A percentile compares a stretch with the other conserved stretches of the same genome.
These are phyloP conservation scores for Vitis cinerea DNA, from an alignment of 164 flowering plant species.

Conservation along the genomic window DNA sequence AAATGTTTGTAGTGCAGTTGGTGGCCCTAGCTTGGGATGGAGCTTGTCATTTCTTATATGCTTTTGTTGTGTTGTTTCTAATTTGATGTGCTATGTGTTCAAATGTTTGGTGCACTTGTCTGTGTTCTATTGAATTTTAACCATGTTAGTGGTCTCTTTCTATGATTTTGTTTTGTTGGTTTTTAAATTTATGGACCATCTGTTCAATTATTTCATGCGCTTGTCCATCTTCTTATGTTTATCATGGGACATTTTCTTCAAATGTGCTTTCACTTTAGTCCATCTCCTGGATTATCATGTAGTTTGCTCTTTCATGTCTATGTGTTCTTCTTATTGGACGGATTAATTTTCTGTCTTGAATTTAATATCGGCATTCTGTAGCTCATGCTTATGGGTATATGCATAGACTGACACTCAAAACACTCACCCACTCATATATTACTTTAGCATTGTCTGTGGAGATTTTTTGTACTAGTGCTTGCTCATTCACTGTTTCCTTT, in stretches of 20 bases:
- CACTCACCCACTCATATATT: not conserved
- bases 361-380: too few relatives aligned
- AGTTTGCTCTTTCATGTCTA: not conserved
- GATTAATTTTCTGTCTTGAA: not conserved
- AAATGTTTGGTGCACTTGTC: not conserved
- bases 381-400: too few relatives aligned
- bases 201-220: not conserved
- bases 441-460: not conserved
- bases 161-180: too few relatives aligned
- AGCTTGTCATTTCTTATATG: not conserved
- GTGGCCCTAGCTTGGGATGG: not conserved
- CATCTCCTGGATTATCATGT: not conserved
- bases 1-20: not conserved
- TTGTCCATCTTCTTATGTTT: not conserved
- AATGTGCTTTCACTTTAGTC: not conserved
- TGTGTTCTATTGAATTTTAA: not conserved
- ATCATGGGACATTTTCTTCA: not conserved
- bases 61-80: not conserved
- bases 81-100: not conserved
- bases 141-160: not conserved
- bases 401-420: too few relatives aligned
- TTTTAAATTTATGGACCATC: not conserved
- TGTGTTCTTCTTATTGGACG: not conserved
- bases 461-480: not conserved
- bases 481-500: not conserved